Evolutionary conservation across 768 basidiomycete species (phyloP), one percentile per base, ranked within the genome.

Genomic region (Hydnomerulius pinastri): DNA sequence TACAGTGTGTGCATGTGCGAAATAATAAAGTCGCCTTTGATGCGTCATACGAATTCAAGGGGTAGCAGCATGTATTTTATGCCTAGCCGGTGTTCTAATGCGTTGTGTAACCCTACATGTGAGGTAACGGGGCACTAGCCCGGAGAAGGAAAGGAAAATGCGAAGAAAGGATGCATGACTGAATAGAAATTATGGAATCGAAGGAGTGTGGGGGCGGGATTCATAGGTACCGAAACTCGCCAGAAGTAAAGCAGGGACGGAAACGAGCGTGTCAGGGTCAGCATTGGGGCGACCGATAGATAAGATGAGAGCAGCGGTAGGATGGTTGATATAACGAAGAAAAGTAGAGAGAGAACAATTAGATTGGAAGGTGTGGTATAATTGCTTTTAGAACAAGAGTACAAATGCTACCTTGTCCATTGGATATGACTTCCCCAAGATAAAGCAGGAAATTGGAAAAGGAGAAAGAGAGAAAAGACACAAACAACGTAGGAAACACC

Each of bases 321-420:
- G n/a, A n/a, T n/a, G 10, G n/a, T n/a, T n/a, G n/a, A n/a, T n/a
- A n/a, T 13, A 46, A 46, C 12, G 17, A 43, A 30, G 18, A n/a
- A 24, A 24, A 28, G 15, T n/a, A 30, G 33, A 24, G 36, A 35
- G 23, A 11, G 28, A 42, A 32, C 20, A 47, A n/a, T 61, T 48
- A 43, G 43, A 60, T 57, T 53, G 45, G 38, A 51, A 43, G 24
- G 28, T 13, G 40, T 50, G 59, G 59, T 61, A 60, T 60, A 61
- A 21, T 43, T 48, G 51, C 20, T 38, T 38, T 54, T 56, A 43
- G 44, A 58, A 58, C 43, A 33, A 40, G 46, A 52, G 30, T 32
- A 48, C 37, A 23, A 24, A 6, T 38, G 18, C 43, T 38, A 43
- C 27, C 28, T 51, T 45, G 47, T 46, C 43, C 55, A 52, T 37